phyloP scores from a whole-genome alignment of 1,284 basidiomycete species.

The Melampsora allii-populina region DNA sequence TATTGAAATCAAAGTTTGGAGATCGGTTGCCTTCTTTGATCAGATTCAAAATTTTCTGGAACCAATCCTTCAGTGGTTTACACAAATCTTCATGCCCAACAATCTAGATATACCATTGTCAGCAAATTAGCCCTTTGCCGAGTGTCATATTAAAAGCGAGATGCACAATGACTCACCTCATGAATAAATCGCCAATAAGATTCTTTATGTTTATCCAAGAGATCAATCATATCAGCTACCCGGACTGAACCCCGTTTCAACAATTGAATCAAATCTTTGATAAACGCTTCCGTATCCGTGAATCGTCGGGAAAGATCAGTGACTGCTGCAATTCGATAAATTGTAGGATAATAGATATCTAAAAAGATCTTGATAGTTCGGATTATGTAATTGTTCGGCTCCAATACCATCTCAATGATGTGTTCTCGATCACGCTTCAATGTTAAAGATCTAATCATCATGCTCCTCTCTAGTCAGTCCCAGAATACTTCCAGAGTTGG shows the following conservation, averaged over 20 bases:
- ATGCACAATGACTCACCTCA: constrained; percentile 15
- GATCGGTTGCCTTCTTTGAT: constrained; percentile 14
- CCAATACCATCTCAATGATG: constrained; percentile 27
- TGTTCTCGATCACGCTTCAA: constrained; percentile 43
- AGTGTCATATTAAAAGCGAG: background rate
- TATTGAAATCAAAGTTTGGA: no score
- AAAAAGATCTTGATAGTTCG: constrained; percentile 32
- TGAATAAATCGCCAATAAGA: constrained; percentile 41
- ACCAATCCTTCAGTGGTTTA: constrained; percentile 34
- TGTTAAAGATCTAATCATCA: background rate
- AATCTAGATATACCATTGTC: background rate
- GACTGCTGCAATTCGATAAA: constrained; percentile 25
- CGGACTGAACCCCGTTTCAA: constrained; percentile 11
- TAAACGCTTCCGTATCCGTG: constrained; percentile 34
- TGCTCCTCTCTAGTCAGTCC: no score
- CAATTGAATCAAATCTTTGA: constrained; percentile 28
- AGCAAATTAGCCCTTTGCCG: background rate
- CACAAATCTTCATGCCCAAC: constrained; percentile 26
- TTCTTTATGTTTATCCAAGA: constrained; percentile 37
- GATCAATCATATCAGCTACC: constrained; percentile 25
- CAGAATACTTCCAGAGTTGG: no score
- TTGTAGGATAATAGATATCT: constrained; percentile 42
- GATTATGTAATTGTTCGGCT: constrained; percentile 39
- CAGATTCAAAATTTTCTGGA: constrained; percentile 19
- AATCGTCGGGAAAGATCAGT: constrained; percentile 32